A percentile compares a stretch with the other conserved stretches of the same genome.
These are phyloP conservation scores for Trichosanthes truncata DNA, from an alignment of 306 rosid species.

Conservation along the genomic window DNA sequence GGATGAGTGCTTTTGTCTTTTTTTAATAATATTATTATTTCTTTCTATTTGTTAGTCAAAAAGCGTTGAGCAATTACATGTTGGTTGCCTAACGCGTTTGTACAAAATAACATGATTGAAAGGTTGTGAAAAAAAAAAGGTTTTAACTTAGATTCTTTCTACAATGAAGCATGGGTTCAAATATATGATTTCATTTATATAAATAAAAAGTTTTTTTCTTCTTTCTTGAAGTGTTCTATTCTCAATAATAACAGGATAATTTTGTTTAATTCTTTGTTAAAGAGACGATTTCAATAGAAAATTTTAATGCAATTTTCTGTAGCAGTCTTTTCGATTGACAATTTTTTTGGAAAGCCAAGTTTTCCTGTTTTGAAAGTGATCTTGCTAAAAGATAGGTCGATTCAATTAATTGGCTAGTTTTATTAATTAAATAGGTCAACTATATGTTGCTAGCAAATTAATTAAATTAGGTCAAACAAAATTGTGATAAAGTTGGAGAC, in stretches of 20 bases:
- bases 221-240: not conserved
- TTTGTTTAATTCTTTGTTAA: not conserved
- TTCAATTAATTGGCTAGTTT: not conserved
- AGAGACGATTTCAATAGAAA: not conserved
- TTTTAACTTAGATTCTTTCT: not conserved
- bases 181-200: not conserved
- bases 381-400: not conserved
- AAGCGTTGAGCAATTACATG: not conserved
- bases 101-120: constrained; percentile 1
- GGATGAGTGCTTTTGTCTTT: constrained; percentile 1
- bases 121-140: not conserved
- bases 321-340: not conserved
- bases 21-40: not conserved
- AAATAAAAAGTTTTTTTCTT: not conserved
- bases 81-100: not conserved
- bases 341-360: not conserved
- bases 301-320: not conserved
- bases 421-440: not conserved
- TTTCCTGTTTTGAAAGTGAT: not conserved
- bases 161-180: not conserved
- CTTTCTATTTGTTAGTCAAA: not conserved
- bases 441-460: not conserved
- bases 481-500: not conserved
- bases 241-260: not conserved
- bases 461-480: not conserved